Evolutionary conservation across 2,329 filamentous ascomycete species (phyloP).

Genomic region (Iodosphaeria phyllophila): DNA sequence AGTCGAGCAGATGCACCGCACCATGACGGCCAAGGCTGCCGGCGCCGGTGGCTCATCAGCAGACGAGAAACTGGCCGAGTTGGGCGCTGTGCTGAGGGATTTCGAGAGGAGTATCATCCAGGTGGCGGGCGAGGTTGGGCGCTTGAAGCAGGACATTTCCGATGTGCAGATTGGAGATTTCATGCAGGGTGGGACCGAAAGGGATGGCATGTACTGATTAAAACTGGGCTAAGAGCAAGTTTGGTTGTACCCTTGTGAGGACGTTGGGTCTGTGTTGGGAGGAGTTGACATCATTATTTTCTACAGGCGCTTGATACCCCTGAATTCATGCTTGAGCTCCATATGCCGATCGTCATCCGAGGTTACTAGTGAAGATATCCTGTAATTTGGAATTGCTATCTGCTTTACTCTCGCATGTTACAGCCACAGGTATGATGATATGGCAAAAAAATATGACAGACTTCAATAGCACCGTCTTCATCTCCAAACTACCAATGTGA

Average conservation of each 20-base stretch:
- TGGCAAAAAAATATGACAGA: too few relatives aligned
- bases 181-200: slow-evolving; percentile 13
- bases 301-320: too few relatives aligned
- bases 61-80: slow-evolving; percentile 27
- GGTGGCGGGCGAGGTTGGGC: slow-evolving; percentile 40
- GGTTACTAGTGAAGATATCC: too few relatives aligned
- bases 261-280: too few relatives aligned
- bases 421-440: too few relatives aligned
- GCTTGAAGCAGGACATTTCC: slow-evolving; percentile 40
- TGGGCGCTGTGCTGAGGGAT: slow-evolving; percentile 41
- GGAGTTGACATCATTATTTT: too few relatives aligned
- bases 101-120: slow-evolving; percentile 46
- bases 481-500: too few relatives aligned
- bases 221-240: slow-evolving; percentile 1
- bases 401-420: too few relatives aligned
- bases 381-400: too few relatives aligned
- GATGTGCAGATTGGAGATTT: slow-evolving; percentile 33
- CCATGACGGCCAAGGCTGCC: slow-evolving; percentile 21
- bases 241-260: slow-evolving; percentile 5
- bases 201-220: slow-evolving; percentile 11
- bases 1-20: slow-evolving; percentile 38
- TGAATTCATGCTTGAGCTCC: too few relatives aligned
- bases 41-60: slow-evolving; percentile 17
- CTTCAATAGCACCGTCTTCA: too few relatives aligned
- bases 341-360: too few relatives aligned